Percentiles rank a stretch among this genome's conserved stretches.
Evolutionary conservation across 129 eudicot species (phyloP).

Genomic region (Calendula officinalis): DNA sequence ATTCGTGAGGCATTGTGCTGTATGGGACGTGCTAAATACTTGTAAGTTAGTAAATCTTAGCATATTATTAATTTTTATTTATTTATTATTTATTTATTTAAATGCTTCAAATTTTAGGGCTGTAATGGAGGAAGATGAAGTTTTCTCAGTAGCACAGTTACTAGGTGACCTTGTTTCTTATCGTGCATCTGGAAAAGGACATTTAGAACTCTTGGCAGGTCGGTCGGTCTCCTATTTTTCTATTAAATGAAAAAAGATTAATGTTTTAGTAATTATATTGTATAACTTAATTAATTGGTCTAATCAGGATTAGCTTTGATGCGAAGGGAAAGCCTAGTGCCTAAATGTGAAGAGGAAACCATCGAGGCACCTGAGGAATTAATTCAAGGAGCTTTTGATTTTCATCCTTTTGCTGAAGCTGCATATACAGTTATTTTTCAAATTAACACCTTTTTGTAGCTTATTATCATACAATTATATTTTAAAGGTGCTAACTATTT

Average conservation of each 20-base stretch:
- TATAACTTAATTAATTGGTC: slow-evolving; percentile 1
- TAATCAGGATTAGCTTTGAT: slow-evolving; percentile 62
- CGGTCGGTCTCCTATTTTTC: slow-evolving; percentile 8
- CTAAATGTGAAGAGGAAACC: slow-evolving; percentile 39
- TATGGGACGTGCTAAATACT: slow-evolving; percentile 73
- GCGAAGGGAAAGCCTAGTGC: slow-evolving; percentile 36
- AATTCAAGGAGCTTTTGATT: slow-evolving; percentile 52
- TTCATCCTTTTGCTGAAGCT: slow-evolving; percentile 73
- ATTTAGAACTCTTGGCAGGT: slow-evolving; percentile 82
- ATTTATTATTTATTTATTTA: not conserved
- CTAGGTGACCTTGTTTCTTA: slow-evolving; percentile 79
- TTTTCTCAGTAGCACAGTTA: slow-evolving; percentile 65
- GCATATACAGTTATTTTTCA: slow-evolving; percentile 58
- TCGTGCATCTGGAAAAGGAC: slow-evolving; percentile 78
- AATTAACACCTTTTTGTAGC: slow-evolving; percentile 3
- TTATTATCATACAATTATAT: not conserved
- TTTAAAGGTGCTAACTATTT: slow-evolving; percentile 8
- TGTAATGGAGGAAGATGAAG: slow-evolving; percentile 72
- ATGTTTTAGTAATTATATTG: slow-evolving; percentile 4
- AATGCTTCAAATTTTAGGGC: slow-evolving; percentile 31
- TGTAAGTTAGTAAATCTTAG: slow-evolving; percentile 35
- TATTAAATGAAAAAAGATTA: slow-evolving; percentile 7
- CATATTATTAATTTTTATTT: slow-evolving; percentile 9
- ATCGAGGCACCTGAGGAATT: slow-evolving; percentile 45
- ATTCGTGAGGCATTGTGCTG: slow-evolving; percentile 86